These are phyloP conservation scores for Thalassiosira ordinaria DNA, from an alignment of 352 stramenopile genomes.

Conservation along the genomic window DNA sequence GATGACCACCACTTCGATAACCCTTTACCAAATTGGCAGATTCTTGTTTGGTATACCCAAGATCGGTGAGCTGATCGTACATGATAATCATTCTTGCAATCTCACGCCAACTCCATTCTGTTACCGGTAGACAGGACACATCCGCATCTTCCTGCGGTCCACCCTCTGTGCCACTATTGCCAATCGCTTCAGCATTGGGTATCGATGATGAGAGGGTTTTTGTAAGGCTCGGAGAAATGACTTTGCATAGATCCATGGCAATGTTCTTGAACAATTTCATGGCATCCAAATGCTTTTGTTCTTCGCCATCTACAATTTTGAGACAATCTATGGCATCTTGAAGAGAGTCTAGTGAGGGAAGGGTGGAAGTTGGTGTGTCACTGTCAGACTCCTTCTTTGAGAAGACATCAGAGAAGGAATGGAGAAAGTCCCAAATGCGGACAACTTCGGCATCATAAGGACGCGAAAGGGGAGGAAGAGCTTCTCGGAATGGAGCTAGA, in stretches of 20 bases:
- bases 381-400: too few relatives aligned
- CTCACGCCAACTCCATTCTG: slow-evolving; percentile 83
- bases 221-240: slow-evolving; percentile 62
- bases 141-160: slow-evolving; percentile 50
- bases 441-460: slow-evolving; percentile 81
- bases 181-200: slow-evolving; percentile 44
- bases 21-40: slow-evolving; percentile 78
- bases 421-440: slow-evolving; percentile 84
- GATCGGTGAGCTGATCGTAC: slow-evolving; percentile 78
- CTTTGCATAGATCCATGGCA: slow-evolving; percentile 78
- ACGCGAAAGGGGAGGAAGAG: slow-evolving; percentile 69
- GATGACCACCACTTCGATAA: slow-evolving; percentile 83
- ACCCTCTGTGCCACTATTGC: slow-evolving; percentile 33
- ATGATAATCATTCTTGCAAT: slow-evolving; percentile 80
- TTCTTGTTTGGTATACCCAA: slow-evolving; percentile 80
- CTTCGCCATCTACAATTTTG: slow-evolving; percentile 29
- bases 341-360: slow-evolving; percentile 75
- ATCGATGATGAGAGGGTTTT: slow-evolving; percentile 56
- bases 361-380: slow-evolving; percentile 37
- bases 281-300: slow-evolving; percentile 56
- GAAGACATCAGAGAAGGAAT: slow-evolving; percentile 80
- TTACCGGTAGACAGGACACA: slow-evolving; percentile 71
- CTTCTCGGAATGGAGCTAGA: slow-evolving; percentile 41
- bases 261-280: slow-evolving; percentile 70
- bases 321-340: slow-evolving; percentile 79